These are phyloP conservation scores for Adansonia gregorii DNA, from an alignment of 441 rosid species.

Conservation along the genomic window DNA sequence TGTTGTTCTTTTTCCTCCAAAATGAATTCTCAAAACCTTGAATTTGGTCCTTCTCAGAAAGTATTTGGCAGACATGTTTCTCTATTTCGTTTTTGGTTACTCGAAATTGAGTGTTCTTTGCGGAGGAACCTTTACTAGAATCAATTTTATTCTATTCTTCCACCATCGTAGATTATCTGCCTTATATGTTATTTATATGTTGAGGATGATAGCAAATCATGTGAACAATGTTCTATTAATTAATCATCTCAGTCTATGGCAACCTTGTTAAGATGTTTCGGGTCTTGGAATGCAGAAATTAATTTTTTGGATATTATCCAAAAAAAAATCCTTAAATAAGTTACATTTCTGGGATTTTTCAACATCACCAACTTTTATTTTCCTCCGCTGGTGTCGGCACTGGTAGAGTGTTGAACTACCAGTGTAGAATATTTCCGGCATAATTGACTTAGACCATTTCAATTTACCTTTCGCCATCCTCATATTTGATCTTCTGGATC, in stretches of 20 bases:
- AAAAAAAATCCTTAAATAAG: neutral
- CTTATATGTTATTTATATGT: neutral
- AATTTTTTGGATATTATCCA: neutral
- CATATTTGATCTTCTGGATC: neutral
- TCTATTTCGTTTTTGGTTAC: neutral
- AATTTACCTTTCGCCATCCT: neutral
- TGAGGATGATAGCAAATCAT: neutral
- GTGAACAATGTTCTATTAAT: neutral
- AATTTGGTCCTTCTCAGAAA: neutral
- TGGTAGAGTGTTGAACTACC: too few species aligned
- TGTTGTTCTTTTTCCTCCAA: neutral
- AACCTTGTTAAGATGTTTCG: neutral
- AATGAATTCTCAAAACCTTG: neutral
- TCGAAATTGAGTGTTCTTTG: neutral
- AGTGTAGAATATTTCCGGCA: neutral
- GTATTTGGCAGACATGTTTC: constrained; percentile 13
- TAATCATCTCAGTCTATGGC: neutral
- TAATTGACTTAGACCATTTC: neutral
- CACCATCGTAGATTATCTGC: neutral
- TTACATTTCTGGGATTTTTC: neutral
- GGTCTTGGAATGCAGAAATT: neutral
- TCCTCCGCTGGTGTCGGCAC: neutral
- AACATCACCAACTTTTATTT: neutral
- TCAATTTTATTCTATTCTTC: neutral
- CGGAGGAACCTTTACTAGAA: neutral